Evolutionary conservation across 2,329 filamentous ascomycete genomes (phyloP).

Genomic region (Pseudonectria buxi): DNA sequence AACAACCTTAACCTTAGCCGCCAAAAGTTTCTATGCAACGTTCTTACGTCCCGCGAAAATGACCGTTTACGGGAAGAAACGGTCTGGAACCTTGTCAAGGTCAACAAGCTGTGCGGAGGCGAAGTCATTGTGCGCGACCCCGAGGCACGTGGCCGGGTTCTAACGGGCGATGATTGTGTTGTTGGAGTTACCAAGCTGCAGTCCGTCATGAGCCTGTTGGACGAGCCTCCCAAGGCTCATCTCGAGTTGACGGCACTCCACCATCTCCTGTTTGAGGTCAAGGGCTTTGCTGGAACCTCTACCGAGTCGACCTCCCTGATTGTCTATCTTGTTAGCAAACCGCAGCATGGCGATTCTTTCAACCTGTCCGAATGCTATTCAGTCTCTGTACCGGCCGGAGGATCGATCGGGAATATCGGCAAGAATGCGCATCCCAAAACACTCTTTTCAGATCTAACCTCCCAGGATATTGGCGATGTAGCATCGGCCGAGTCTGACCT

Average conservation of each 20-base stretch:
- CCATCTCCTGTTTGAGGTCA: conserved; percentile 77
- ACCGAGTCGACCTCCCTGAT: conserved; percentile 70
- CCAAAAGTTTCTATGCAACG: conserved; percentile 87
- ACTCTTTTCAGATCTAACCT: conserved; percentile 78
- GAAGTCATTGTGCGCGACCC: conserved; percentile 95
- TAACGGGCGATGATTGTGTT: conserved; percentile 89
- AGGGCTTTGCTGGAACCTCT: conserved; percentile 69
- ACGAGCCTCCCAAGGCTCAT: conserved; percentile 65
- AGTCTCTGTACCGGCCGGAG: conserved; percentile 69
- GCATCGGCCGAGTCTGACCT: conserved; percentile 62
- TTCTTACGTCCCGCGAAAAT: conserved; percentile 82
- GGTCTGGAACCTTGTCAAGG: conserved; percentile 89
- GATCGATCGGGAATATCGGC: conserved; percentile 58
- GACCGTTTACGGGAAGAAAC: conserved; percentile 75
- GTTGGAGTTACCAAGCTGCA: conserved; percentile 87
- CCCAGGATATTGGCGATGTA: conserved; percentile 61
- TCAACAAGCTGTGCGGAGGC: conserved; percentile 89
- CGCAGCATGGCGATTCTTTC: conserved; percentile 53
- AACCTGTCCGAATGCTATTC: conserved; percentile 78
- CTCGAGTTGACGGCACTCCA: conserved; percentile 67
- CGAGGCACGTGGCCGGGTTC: conserved; percentile 69
- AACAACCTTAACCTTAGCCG: conserved; percentile 76
- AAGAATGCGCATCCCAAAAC: conserved; percentile 69
- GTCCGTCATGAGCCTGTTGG: conserved; percentile 89
- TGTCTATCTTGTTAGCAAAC: conserved; percentile 70